Evolutionary conservation across 352 stramenopile species (phyloP), one percentile per base, ranked within the genome.

Genomic region (Pythium myriotylum): DNA sequence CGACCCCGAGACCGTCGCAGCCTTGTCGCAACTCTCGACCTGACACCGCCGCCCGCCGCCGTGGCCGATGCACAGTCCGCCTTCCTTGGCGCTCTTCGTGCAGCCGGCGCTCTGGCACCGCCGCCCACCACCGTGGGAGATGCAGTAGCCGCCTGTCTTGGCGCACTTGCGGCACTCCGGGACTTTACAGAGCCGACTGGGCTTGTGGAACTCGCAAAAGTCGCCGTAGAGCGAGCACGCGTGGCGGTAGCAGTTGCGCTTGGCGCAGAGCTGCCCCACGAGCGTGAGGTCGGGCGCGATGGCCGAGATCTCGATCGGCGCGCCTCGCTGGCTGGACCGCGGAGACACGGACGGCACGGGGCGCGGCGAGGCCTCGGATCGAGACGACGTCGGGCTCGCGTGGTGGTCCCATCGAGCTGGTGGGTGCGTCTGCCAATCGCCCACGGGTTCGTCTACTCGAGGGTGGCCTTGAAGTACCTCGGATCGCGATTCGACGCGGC

Each of bases 41-140:
- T 60, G 59, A 53, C 79, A 88, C 6, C 76, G 79, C 53, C 82
- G 81, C 35, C 76, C 77, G 9, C 79, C 78, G n/a, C 78, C 78
- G 51, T 88, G 78, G 7, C 68, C 68, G 42, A 88, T 83, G 43
- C 81, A 86, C 43, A 62, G 81, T 14, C 80, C 82, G 3, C 80
- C 79, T 46, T 89, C 78, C 49, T 92, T 88, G 26, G 82, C 84
- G 39, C 70, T 84, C 72, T 93, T 93, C 9, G 77, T 78, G 65
- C 86, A 95, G 24, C 68, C 71, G 1, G 74, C 42, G 41, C 68
- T 55, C 20, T 85, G 79, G 51, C 86, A 95, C 0, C 85, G 80
- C 19, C 84, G 73, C 1, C 87, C 87, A 20, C 84, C 83, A 29
- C 84, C 84, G 45, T 94, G 84, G 5, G 79, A 81, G 59, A 92